Evolutionary conservation across 2,329 filamentous ascomycete species (phyloP), one percentile per base, ranked within the genome.

Genomic region (Ascochyta koolunga): DNA sequence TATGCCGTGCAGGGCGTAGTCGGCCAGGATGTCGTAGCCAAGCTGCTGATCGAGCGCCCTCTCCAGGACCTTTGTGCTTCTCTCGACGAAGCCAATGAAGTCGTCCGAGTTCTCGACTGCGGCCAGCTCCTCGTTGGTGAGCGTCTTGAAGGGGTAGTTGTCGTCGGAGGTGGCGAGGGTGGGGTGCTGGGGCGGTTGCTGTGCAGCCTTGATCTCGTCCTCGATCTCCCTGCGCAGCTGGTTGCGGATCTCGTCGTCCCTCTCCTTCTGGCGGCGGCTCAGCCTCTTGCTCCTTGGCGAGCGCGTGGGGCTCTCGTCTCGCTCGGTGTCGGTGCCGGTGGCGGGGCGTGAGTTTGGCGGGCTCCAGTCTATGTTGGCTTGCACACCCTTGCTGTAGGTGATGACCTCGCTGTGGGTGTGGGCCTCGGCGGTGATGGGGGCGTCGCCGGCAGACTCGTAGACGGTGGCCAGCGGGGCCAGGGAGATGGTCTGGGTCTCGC

Each of bases 31-130:
- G 73, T 99, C 95, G 73, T 98, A 99, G 46, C 96, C 91, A 67
- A 96, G 88, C 52, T 97, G 91, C 70, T 96, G 89, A 68, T 98
- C 95, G 60, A 99, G 79, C 5, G 95, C 93, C 68, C 95, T 86
- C 78, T 99, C 95, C 65, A 99, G 93, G 42, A 99, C 93, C 76
- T 98, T 99, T 51, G 91, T 96, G 19, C 93, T 97, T 65, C 91
- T 86, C 68, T 99, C 95, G 25, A 99, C 86, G 70, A 99, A 99
- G 65, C 96, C 91, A 56, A 95, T 83, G 71, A 99, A 99, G 44
- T 98, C 95, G 25, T 93, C 87, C 0, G 93, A 97, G 49, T 89
- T 89, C 21, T 91, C 95, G 22, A 98, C 92, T 5, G 93, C 95
- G 62, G 89, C 87, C 33, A 97, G 80, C 73, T 99, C 96, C 66